phyloP scores from a whole-genome alignment of 768 basidiomycete genomes.

The Suillus cothurnatus region DNA sequence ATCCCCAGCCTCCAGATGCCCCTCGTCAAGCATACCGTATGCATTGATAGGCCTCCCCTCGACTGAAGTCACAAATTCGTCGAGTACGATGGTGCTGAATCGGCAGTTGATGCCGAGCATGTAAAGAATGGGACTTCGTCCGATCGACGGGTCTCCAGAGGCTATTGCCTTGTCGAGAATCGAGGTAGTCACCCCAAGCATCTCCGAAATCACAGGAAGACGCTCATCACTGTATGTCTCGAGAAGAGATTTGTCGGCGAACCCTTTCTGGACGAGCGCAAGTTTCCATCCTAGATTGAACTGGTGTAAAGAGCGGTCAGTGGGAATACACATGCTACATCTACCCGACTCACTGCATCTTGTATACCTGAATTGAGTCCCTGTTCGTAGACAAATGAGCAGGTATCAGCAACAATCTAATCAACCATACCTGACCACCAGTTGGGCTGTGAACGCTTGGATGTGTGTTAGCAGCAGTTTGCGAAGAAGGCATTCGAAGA shows the following conservation, averaged over 20 bases:
- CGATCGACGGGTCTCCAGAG: background rate
- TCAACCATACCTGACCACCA: conserved; percentile 16
- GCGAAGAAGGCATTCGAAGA: background rate
- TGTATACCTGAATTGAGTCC: conserved; percentile 27
- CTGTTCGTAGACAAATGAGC: background rate
- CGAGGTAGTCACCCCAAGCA: conserved; percentile 37
- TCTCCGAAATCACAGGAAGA: conserved; percentile 41
- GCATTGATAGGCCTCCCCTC: conserved; percentile 6
- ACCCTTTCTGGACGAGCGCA: conserved; percentile 37
- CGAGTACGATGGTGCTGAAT: conserved; percentile 25
- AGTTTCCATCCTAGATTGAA: conserved; percentile 47
- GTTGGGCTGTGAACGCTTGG: conserved; percentile 26
- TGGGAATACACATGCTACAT: conserved; percentile 5
- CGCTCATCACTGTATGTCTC: conserved; percentile 43
- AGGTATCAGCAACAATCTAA: background rate
- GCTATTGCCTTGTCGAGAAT: background rate
- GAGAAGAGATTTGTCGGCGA: conserved; percentile 36
- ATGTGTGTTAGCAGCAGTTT: background rate
- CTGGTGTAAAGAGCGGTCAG: conserved; percentile 17
- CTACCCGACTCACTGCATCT: conserved; percentile 26
- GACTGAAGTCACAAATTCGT: conserved; percentile 18
- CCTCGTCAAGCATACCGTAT: conserved; percentile 15
- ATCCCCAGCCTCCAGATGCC: conserved; percentile 43
- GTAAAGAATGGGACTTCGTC: background rate
- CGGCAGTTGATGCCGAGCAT: conserved; percentile 33